Evolutionary conservation across 257 asterid species (phyloP), one percentile per base, ranked within the genome.

Genomic region (Verbascum thapsus): DNA sequence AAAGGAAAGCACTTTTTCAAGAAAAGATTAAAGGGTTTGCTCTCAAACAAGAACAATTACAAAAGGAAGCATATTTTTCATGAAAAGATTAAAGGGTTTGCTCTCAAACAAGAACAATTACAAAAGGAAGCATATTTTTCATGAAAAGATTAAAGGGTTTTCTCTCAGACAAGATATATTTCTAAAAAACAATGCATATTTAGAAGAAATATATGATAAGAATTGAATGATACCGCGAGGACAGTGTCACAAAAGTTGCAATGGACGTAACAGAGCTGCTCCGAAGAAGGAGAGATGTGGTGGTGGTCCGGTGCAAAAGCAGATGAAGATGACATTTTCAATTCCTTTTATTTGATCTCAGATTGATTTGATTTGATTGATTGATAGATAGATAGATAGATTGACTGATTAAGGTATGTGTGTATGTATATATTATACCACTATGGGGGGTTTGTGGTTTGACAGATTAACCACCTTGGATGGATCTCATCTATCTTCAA

Each of bases 221-320:
- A n/a, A n/a, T n/a, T n/a, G n/a, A n/a, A 59, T 22, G 39, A 49
- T 85, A 88, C 98, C 81, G 97, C 98, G 54, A 92, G 97, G 80
- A 89, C 97, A 59, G 96, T 92, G 72, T 83, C 86, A 64, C 98
- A 92, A 54, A 63, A 86, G 89, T 75, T 73, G 95, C 98, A 92
- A 67, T 79, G 91, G 88, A 85, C 97, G 81, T 92, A 92, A 70
- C 95, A 87, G 75, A 89, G 98, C 81, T 88, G 95, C 80, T 91
- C 98, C 17, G 97, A 76, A 57, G 78, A 71, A 42, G 83, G 75
- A 44, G 79, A 63, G 68, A 53, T 85, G 66, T 76, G 95, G 74
- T 80, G 89, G 85, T 85, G 87, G 81, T 84, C 95, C 77, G 94
- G 91, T 19, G 85, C 72, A 67, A 84, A 84, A 66, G 87, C 78